Evolutionary conservation across 805 yeast genomes (phyloP).

Genomic region (Candida wancherniae): DNA sequence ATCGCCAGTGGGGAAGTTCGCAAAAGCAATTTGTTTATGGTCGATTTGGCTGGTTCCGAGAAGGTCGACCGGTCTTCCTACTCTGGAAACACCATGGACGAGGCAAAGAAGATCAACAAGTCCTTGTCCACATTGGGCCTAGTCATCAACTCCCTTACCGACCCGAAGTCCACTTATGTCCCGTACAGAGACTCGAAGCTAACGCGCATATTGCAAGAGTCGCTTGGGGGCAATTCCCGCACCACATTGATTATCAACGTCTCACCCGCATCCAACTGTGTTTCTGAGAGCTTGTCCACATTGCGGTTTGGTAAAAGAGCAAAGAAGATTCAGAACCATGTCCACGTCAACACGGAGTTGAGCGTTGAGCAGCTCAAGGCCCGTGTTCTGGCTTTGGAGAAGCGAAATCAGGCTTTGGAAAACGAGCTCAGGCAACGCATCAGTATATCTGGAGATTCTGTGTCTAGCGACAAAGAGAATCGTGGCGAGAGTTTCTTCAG

Average conservation of each 20-base stretch:
- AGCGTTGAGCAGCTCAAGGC: constrained; percentile 46
- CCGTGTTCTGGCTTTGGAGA: constrained; percentile 32
- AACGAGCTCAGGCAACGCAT: constrained; percentile 24
- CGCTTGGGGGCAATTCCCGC: constrained; percentile 78
- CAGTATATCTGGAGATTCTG: constrained; percentile 1
- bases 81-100: constrained; percentile 67
- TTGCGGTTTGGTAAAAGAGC: constrained; percentile 73
- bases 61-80: constrained; percentile 76
- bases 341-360: constrained; percentile 58
- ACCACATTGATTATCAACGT: constrained; percentile 72
- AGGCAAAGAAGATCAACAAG: constrained; percentile 77
- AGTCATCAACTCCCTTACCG: constrained; percentile 76
- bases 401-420: constrained; percentile 36
- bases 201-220: constrained; percentile 72
- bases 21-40: constrained; percentile 62
- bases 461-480: neutral
- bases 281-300: constrained; percentile 63
- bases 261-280: constrained; percentile 56
- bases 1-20: constrained; percentile 51
- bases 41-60: constrained; percentile 87
- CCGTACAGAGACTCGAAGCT: constrained; percentile 78
- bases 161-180: constrained; percentile 56
- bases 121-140: constrained; percentile 75
- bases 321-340: constrained; percentile 58
- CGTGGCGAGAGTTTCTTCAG: constrained; percentile 1